Conservation (phyloP, 169 alveolate species). For the Cryptosporidium tyzzeri region DNA sequence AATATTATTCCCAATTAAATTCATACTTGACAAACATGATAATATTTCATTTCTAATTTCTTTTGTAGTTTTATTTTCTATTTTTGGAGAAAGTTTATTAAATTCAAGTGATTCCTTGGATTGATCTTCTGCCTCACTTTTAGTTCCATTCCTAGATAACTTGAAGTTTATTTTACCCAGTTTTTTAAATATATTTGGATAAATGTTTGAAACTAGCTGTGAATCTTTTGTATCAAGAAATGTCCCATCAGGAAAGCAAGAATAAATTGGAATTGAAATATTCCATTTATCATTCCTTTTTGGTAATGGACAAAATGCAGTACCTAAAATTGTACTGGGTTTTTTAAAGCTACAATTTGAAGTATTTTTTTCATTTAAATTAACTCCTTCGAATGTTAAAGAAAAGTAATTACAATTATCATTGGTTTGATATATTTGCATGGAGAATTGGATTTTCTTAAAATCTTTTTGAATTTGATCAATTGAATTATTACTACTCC, state of each 20-base stretch:
- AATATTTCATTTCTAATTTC: slow-evolving; percentile 13
- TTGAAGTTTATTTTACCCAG: slow-evolving; percentile 27
- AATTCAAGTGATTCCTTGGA: not conserved
- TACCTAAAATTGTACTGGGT: slow-evolving; percentile 1
- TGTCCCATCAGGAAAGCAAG: slow-evolving; percentile 14
- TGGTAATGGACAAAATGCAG: slow-evolving; percentile 66
- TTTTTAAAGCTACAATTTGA: not conserved
- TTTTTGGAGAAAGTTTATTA: not conserved
- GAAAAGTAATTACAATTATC: slow-evolving; percentile 9
- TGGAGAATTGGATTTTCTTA: slow-evolving; percentile 5
- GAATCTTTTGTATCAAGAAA: not conserved
- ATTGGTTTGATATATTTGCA: slow-evolving; percentile 1
- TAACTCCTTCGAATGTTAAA: slow-evolving; percentile 25
- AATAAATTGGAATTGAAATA: slow-evolving; percentile 50
- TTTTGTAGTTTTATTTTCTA: not conserved
- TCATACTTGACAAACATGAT: slow-evolving; percentile 10
- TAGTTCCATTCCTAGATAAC: slow-evolving; percentile 7
- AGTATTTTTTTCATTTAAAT: not conserved
- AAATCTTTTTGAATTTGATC: not conserved
- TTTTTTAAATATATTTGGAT: slow-evolving; percentile 19
- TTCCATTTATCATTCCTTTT: slow-evolving; percentile 27
- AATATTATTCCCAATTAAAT: not conserved
- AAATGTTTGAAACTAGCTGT: not conserved
- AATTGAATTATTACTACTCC: not conserved
- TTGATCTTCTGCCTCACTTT: not conserved